phyloP scores from a whole-genome alignment of 1,139 yeast genomes.

The Candida pseudoviswanathii region DNA sequence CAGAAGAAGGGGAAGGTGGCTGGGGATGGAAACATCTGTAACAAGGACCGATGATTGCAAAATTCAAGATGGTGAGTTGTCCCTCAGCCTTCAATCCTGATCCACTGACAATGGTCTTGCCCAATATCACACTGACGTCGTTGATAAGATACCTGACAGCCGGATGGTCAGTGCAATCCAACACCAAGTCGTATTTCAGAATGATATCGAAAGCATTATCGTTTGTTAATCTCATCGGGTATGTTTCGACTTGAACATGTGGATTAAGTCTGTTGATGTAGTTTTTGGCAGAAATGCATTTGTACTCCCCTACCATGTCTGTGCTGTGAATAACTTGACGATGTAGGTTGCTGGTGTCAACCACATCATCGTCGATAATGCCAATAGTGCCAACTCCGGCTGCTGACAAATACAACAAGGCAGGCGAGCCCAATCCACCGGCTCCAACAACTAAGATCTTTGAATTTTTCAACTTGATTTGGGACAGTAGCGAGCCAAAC shows the following conservation, averaged over 20 bases:
- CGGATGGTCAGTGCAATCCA: conserved; percentile 97
- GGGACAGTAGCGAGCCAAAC: conserved; percentile 59
- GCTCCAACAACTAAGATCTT: conserved; percentile 85
- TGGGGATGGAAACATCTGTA: conserved; percentile 90
- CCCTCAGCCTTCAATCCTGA: conserved; percentile 94
- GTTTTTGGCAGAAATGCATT: conserved; percentile 75
- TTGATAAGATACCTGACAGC: conserved; percentile 82
- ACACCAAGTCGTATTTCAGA: conserved; percentile 65
- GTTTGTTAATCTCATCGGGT: conserved; percentile 53
- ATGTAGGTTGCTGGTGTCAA: conserved; percentile 84
- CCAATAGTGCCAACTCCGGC: conserved; percentile 89
- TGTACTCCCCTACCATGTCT: conserved; percentile 62
- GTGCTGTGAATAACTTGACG: conserved; percentile 84
- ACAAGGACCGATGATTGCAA: conserved; percentile 76
- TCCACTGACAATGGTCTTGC: conserved; percentile 82
- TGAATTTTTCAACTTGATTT: conserved; percentile 56
- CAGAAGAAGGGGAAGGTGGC: conserved; percentile 86
- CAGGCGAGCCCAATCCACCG: conserved; percentile 97
- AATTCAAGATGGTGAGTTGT: conserved; percentile 78
- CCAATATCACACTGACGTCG: conserved; percentile 74
- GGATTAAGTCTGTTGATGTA: conserved; percentile 66
- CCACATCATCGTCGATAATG: conserved; percentile 83
- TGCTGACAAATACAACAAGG: conserved; percentile 78
- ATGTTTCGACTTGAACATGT: conserved; percentile 54
- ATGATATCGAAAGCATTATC: conserved; percentile 67